Evolutionary conservation across 2,329 filamentous ascomycete species (phyloP), one percentile per base, ranked within the genome.

Genomic region (Cercospora citrullina): DNA sequence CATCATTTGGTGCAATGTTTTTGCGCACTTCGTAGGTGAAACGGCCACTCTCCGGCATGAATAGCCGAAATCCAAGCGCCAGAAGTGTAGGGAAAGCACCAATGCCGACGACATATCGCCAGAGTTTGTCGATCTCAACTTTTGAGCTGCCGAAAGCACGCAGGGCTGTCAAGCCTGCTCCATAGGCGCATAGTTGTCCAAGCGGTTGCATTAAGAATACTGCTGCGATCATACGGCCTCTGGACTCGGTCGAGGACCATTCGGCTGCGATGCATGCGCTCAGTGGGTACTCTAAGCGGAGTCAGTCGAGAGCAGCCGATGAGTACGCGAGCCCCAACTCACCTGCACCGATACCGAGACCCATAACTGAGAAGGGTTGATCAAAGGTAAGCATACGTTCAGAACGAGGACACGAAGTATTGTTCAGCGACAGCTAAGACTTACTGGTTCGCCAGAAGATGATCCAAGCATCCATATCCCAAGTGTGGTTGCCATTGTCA

Each of bases 201-300:
- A 82, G 71, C 3, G 80, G 79, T 59, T 82, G 80, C 65, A 81
- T 80, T 45, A 81, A 76, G 70, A 82, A 82, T 1, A 82, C 79
- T 63, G 77, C 77, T 31, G 77, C 76, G 68, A 82, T 68, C 80
- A 82, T 81, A n/a, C 79, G 72, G 2, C 77, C 80, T 28, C 80
- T 74, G 58, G 75, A 74, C 60, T 76, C 77, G 16, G 76, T 71
- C 2, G 79, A 78, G 4, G 80, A 76, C 73, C 80, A 81, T 61
- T 81, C 80, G 3, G 76, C 73, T 4, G 78, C 79, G 21, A 81
- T 81, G 31, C 76, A 77, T 6, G 80, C 79, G 36, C 75, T 78
- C 16, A 81, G 68, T 10, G 79, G 79, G 64, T 78, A 80, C 57
- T 72, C 66, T 64, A 18, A 28, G 45, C 48, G 26, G 8, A 1